phyloP scores from a whole-genome alignment of 345 rosid genomes.

The Capsella bursapastoris region DNA sequence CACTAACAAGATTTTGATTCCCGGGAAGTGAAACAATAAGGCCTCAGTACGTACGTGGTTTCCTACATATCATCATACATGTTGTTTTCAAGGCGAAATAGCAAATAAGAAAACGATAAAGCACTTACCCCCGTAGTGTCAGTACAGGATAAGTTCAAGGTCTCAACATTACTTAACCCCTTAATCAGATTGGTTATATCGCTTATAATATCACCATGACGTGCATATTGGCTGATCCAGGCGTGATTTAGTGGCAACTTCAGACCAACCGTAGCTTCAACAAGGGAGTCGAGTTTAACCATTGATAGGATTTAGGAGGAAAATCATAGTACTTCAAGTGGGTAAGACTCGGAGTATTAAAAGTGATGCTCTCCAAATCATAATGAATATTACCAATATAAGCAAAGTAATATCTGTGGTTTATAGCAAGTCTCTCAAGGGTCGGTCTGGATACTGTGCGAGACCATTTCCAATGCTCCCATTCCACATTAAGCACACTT shows the following conservation, averaged over 20 bases:
- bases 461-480: neutral
- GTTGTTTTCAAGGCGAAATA: neutral
- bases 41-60: no score
- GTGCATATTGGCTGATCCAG: neutral
- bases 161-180: conserved; percentile 19
- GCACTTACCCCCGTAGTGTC: neutral
- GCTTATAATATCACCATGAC: neutral
- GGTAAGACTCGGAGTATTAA: conserved; percentile 6
- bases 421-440: conserved; percentile 4
- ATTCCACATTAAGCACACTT: neutral
- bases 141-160: neutral
- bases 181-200: neutral
- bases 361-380: neutral
- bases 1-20: neutral
- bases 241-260: neutral
- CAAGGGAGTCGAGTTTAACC: conserved; percentile 15
- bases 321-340: neutral
- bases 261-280: neutral
- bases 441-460: neutral
- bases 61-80: no score
- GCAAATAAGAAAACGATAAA: neutral
- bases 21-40: neutral
- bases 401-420: neutral
- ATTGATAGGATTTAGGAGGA: neutral
- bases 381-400: neutral